Conservation (phyloP, 176 grass and related monocot species). For the Ensete glaucum region DNA sequence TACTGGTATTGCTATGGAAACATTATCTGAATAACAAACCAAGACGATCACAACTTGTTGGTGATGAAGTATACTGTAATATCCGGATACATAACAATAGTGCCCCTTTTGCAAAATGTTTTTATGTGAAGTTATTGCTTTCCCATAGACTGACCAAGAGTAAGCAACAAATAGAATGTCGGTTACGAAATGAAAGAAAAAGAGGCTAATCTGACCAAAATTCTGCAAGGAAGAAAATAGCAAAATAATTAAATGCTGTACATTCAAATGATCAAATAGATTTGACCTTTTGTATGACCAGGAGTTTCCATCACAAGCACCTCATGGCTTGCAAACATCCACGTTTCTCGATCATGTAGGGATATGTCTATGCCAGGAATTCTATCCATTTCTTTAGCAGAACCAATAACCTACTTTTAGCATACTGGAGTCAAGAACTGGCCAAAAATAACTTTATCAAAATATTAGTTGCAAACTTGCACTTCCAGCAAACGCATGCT, state of each 20-base stretch:
- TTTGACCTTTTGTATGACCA: conserved; percentile 59
- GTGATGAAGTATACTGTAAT: too few species aligned
- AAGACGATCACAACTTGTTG: background rate
- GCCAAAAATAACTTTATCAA: background rate
- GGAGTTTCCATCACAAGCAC: conserved; percentile 96
- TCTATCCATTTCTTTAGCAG: conserved; percentile 82
- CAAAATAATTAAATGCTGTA: background rate
- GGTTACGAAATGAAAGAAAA: background rate
- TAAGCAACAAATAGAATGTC: background rate
- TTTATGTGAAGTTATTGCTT: background rate
- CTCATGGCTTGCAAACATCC: conserved; percentile 97
- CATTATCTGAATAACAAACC: background rate
- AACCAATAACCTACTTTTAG: conserved; percentile 73
- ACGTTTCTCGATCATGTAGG: conserved; percentile 75
- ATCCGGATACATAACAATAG: background rate
- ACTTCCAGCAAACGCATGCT: too few species aligned
- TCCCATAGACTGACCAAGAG: background rate
- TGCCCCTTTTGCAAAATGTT: background rate
- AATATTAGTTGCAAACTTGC: background rate
- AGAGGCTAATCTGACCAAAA: background rate
- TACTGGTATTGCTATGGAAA: background rate
- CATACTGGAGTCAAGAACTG: background rate
- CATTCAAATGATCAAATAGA: background rate
- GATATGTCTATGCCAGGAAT: conserved; percentile 95
- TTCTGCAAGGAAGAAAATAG: background rate